Evolutionary conservation across 1,284 basidiomycete species (phyloP).

Genomic region (Bondarzewia mesenterica): DNA sequence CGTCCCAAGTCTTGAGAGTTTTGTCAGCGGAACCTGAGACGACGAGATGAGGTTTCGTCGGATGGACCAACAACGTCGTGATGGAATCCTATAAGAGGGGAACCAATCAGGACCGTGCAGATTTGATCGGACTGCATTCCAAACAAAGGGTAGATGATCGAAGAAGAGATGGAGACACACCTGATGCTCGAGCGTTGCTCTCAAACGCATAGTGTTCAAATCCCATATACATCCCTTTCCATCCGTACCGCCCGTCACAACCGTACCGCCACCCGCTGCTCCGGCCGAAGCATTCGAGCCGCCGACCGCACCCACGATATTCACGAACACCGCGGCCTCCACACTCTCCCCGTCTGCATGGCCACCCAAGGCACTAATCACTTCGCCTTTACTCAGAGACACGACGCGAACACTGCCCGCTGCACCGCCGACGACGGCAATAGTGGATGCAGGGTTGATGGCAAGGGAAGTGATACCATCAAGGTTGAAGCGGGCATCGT

Average conservation of each 20-base stretch:
- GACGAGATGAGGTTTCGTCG: slow-evolving; percentile 64
- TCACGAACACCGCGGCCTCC: slow-evolving; percentile 84
- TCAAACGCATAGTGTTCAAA: slow-evolving; percentile 73
- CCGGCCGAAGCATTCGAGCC: slow-evolving; percentile 11
- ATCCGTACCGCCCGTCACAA: slow-evolving; percentile 88
- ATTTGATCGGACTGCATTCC: slow-evolving; percentile 2
- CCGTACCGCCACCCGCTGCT: slow-evolving; percentile 53
- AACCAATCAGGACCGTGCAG: slow-evolving; percentile 10
- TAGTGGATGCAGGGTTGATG: slow-evolving; percentile 76
- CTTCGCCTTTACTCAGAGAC: slow-evolving; percentile 79
- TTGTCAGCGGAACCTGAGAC: slow-evolving; percentile 84
- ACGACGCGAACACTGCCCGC: slow-evolving; percentile 81
- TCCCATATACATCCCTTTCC: slow-evolving; percentile 96
- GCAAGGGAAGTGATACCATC: slow-evolving; percentile 83
- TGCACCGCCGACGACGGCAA: slow-evolving; percentile 85
- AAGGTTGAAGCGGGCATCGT: slow-evolving; percentile 71
- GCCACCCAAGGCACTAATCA: slow-evolving; percentile 74
- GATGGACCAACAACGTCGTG: slow-evolving; percentile 72
- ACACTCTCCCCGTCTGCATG: slow-evolving; percentile 88
- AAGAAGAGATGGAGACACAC: slow-evolving; percentile 33
- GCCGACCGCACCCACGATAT: slow-evolving; percentile 49
- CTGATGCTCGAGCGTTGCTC: slow-evolving; percentile 74
- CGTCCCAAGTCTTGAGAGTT: slow-evolving; percentile 89
- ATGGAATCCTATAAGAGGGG: slow-evolving; percentile 66
- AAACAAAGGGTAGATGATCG: not conserved